phyloP scores from a whole-genome alignment of 1,284 basidiomycete species.

The Phellinidium pouzarii region DNA sequence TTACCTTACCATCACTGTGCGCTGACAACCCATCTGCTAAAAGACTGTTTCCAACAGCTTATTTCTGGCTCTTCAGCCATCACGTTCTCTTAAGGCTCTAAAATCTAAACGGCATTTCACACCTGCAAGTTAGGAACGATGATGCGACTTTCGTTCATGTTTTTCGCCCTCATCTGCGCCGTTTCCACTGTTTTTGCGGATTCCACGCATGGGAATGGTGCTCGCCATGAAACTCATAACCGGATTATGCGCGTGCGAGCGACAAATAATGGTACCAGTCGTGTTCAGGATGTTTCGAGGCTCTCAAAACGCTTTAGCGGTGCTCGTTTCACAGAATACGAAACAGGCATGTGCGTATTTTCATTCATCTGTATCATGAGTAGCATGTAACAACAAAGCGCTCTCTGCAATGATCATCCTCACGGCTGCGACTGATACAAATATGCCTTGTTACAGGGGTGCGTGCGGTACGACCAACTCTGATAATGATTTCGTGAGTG shows the following conservation, averaged over 20 bases:
- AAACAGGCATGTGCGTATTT: slow-evolving; percentile 27
- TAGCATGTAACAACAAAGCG: background rate
- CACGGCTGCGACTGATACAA: background rate
- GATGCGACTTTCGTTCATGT: slow-evolving; percentile 1
- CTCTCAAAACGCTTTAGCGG: slow-evolving; percentile 8
- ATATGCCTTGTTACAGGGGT: slow-evolving; percentile 24
- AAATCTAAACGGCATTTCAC: background rate
- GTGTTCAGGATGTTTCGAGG: background rate
- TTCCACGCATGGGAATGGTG: background rate
- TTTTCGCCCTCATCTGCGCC: slow-evolving; percentile 1
- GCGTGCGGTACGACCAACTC: slow-evolving; percentile 32
- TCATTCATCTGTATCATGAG: background rate
- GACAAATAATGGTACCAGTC: background rate
- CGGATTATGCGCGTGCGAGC: slow-evolving; percentile 1
- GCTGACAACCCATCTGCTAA: background rate
- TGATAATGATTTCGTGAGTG: slow-evolving; percentile 31
- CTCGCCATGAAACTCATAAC: slow-evolving; percentile 8
- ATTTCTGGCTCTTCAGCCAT: slow-evolving; percentile 6
- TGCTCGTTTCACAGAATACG: slow-evolving; percentile 27
- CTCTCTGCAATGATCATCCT: background rate
- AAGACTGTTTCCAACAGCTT: background rate
- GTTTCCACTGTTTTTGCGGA: slow-evolving; percentile 5
- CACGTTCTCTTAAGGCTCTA: slow-evolving; percentile 8
- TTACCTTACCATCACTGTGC: background rate
- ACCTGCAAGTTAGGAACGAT: background rate